These are phyloP conservation scores for Podila epicladia DNA, from an alignment of 192 early-diverging fungal genomes.

Conservation along the genomic window DNA sequence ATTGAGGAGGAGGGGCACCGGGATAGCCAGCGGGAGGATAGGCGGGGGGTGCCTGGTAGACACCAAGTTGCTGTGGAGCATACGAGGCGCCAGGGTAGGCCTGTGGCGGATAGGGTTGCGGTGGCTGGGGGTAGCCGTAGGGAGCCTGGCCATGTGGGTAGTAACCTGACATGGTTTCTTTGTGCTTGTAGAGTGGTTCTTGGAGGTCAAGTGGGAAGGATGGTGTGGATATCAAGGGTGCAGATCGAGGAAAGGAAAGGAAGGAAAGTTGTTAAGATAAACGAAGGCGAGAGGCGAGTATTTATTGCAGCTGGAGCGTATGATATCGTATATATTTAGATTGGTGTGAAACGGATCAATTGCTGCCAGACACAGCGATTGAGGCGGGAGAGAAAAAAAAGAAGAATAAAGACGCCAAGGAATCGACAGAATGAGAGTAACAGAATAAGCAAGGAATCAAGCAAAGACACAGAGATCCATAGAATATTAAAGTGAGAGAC, in stretches of 20 bases:
- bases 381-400: neutral
- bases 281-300: neutral
- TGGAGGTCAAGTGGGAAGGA: neutral
- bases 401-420: slow-evolving; percentile 1
- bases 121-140: slow-evolving; percentile 8
- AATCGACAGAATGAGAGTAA: neutral
- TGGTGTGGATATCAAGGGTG: neutral
- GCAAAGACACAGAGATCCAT: neutral
- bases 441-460: too few species aligned
- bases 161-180: slow-evolving; percentile 28
- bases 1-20: slow-evolving; percentile 13
- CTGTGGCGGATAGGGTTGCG: neutral
- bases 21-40: slow-evolving; percentile 11
- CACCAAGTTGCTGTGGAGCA: neutral
- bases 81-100: neutral
- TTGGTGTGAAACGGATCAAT: neutral
- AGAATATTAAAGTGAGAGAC: neutral
- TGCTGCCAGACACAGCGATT: neutral
- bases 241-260: neutral
- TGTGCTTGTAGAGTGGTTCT: neutral
- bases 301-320: neutral
- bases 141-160: slow-evolving; percentile 1
- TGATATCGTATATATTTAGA: neutral
- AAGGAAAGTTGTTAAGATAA: neutral
- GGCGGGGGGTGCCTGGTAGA: neutral